Conservation (phyloP, 1,284 basidiomycete species). For the Cutaneotrichosporon sp. region DNA sequence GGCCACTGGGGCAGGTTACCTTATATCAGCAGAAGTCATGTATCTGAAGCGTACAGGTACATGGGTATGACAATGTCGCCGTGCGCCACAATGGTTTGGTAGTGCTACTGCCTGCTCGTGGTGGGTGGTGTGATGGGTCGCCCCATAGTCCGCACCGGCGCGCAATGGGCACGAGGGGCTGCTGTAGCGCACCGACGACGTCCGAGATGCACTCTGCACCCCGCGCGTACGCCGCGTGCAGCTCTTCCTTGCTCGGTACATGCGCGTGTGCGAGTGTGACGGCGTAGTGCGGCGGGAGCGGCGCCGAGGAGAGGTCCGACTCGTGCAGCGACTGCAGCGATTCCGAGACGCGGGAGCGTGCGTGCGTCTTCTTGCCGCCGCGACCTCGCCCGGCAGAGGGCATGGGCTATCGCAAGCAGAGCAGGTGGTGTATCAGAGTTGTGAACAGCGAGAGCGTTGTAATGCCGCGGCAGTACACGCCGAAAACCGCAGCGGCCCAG, state of each 20-base stretch:
- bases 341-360: background rate
- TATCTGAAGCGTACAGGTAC: constrained; percentile 19
- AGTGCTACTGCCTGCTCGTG: background rate
- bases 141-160: constrained; percentile 5
- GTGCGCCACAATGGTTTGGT: constrained; percentile 26
- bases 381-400: constrained; percentile 4
- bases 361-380: constrained; percentile 1
- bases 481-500: no score
- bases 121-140: background rate
- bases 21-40: background rate
- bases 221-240: constrained; percentile 5
- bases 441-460: no score
- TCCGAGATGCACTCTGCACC: constrained; percentile 26
- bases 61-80: constrained; percentile 24
- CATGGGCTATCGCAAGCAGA: background rate
- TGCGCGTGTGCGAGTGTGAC: constrained; percentile 18
- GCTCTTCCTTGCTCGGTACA: background rate
- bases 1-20: constrained; percentile 5
- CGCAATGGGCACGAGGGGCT: background rate
- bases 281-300: constrained; percentile 17
- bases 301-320: constrained; percentile 16
- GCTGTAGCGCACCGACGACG: constrained; percentile 4
- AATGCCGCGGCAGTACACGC: no score
- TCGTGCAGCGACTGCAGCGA: background rate
- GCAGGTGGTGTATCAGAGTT: background rate